Evolutionary conservation across 2,329 filamentous ascomycete species (phyloP), one percentile per base, ranked within the genome.

Genomic region (Tolypocladium guangdongense): DNA sequence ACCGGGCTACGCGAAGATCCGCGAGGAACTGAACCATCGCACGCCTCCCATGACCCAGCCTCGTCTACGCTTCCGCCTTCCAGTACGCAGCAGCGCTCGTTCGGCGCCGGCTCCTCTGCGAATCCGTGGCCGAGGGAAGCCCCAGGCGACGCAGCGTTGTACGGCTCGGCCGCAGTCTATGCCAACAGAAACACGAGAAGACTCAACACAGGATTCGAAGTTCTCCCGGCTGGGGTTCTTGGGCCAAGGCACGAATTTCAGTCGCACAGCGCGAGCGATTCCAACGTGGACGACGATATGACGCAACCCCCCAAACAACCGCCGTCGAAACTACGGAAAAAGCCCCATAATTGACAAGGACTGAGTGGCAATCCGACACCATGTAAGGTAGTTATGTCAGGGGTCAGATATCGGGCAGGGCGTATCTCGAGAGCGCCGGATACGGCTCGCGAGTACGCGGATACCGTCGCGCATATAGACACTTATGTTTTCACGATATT

Each of bases 151-250:
- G 38, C 51, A 8, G 52, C 43, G 18, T 22, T 38, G 2, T 54
- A 57, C 41, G 56, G 56, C 33, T 49, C 54, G n/a, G 56, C 54
- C 24, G 52, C 51, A 22, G 54, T 55, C 22, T 59, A 52, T 36
- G 53, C 52, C 37, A 56, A 58, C 48, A 50, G 33, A 20, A 50
- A 38, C 20, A 51, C 38, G 35, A 43, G 56, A 39, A 50, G 41
- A 4, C 38, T 27, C 24, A 54, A 52, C 22, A 18, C 51, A 35
- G 56, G 54, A 24, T 57, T 59, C 30, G 57, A 58, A 24, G 46
- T 56, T 4, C 51, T 56, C n/a, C 56, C 58, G 7, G 55, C 52
- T 14, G 55, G 54, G 2, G 43, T 49, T 14, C 51, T 58, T 2
- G 57, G 54, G 11, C 38, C 27, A 12, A 39, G 51, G 35, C 56